Conservation (phyloP, 805 yeast genomes). For the Diddensiella transvaalensis region DNA sequence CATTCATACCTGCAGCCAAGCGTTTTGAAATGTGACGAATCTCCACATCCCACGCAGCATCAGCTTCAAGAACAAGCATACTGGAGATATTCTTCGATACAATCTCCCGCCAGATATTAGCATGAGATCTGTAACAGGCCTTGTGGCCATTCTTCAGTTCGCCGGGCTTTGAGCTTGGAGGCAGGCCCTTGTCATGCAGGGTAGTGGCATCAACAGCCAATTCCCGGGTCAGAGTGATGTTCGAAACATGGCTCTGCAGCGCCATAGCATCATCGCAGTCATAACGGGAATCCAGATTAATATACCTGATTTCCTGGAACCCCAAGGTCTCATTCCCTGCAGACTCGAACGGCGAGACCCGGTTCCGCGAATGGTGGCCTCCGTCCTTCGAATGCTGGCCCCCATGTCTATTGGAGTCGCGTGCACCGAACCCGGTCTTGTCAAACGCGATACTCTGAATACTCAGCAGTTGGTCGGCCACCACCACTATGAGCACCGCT, state of each 20-base stretch:
- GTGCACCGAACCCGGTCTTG: too few species aligned
- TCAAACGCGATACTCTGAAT: too few species aligned
- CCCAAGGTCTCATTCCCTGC: slow-evolving; percentile 19
- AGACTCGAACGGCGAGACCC: slow-evolving; percentile 1
- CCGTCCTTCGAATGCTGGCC: too few species aligned
- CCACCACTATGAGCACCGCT: too few species aligned
- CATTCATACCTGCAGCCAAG: slow-evolving; percentile 5
- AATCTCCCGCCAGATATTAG: slow-evolving; percentile 16
- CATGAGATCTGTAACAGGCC: slow-evolving; percentile 18
- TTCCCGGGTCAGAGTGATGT: neutral
- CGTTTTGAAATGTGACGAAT: slow-evolving; percentile 6
- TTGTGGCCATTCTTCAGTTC: slow-evolving; percentile 3
- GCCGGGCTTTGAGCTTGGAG: slow-evolving; percentile 8
- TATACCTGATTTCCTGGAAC: slow-evolving; percentile 13
- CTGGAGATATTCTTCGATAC: slow-evolving; percentile 12
- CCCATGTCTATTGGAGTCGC: too few species aligned
- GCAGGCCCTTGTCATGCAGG: slow-evolving; percentile 7
- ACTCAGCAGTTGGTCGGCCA: too few species aligned
- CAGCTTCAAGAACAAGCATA: slow-evolving; percentile 16
- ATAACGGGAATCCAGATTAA: slow-evolving; percentile 13
- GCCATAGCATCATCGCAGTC: slow-evolving; percentile 19
- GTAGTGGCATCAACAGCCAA: neutral
- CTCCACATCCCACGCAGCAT: slow-evolving; percentile 20
- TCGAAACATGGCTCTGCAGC: slow-evolving; percentile 13
- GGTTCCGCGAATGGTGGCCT: neutral